Evolutionary conservation across 306 rosid genomes (phyloP), one percentile per base, ranked within the genome.

Genomic region (Astragalus glycyphyllos): DNA sequence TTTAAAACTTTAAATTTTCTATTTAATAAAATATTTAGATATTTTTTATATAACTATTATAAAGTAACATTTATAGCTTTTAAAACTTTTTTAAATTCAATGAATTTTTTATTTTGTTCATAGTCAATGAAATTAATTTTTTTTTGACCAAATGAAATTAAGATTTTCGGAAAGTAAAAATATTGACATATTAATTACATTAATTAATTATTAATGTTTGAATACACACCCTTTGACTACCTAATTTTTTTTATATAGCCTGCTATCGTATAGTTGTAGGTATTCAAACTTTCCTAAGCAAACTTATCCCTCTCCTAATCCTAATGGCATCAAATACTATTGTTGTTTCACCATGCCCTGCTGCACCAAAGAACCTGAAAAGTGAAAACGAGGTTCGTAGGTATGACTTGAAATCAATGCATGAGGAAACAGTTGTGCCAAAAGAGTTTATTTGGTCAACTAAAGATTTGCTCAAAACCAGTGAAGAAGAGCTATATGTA

Each of bases 401-500:
- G 1, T 75, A 82, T 26, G 84, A 88, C 58, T 45, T 85, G 15
- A 58, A 31, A 11, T 6, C 20, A 49, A 65, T 84, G 11, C 57
- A 73, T 5, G 60, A 75, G n/a, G 80, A 77, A 50, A 4, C 79
- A 4, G 46, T 65, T 5, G 62, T 89, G 1, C 92, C 96, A 2
- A 51, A 15, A 6, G 76, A 80, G 51, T 89, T 85, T 44, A 6
- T 80, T 0, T 89, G 96, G 96, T 82, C 90, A 3, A 44, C 69
- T 0, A 23, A 45, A 1, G 90, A 84, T 47, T 38, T 90, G 5
- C 57, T 72, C 0, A 7, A 46, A 6, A 11, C 32, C 0, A 15
- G 12, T 45, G 42, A 67, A 2, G 86, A 79, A n/a, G 90, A 87
- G 78, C 80, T 87, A 3, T 8, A 85, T 2, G 86, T 85, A 14